A percentile compares a stretch with the other conserved stretches of the same genome.
phyloP scores from a whole-genome alignment of 371 early-diverging fungal genomes.

The Coemansia sp. region DNA sequence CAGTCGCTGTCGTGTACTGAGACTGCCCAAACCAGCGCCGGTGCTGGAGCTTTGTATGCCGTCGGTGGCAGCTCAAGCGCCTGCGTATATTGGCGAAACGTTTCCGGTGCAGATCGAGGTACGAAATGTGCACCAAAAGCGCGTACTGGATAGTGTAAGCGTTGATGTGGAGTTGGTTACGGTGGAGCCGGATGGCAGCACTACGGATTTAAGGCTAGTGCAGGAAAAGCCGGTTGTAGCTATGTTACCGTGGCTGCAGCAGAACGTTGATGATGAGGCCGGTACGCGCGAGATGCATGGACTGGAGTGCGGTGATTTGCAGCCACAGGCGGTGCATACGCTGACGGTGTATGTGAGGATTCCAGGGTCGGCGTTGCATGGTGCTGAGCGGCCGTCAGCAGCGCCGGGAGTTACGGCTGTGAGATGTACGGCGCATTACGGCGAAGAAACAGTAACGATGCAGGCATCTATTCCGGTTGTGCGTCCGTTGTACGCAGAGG shows the following conservation, averaged over 20 bases:
- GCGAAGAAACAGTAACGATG: background rate
- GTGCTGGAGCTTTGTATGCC: constrained; percentile 11
- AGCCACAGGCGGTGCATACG: constrained; percentile 6
- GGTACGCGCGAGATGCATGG: background rate
- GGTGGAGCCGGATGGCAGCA: background rate
- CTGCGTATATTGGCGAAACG: constrained; percentile 34
- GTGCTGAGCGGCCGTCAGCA: constrained; percentile 8
- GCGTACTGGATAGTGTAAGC: background rate
- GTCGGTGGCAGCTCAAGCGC: constrained; percentile 13
- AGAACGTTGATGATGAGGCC: background rate
- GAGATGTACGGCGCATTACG: constrained; percentile 2
- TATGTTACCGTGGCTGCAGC: background rate
- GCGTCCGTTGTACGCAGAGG: constrained; percentile 23
- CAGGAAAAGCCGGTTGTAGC: background rate
- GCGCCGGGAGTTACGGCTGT: background rate
- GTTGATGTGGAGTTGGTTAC: constrained; percentile 13
- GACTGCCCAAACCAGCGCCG: constrained; percentile 6
- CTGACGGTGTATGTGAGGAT: constrained; percentile 26
- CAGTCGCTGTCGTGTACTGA: constrained; percentile 35
- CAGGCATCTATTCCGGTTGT: constrained; percentile 22
- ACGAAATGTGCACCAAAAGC: constrained; percentile 14
- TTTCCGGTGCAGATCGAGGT: constrained; percentile 29
- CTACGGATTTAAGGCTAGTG: background rate
- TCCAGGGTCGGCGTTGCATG: constrained; percentile 8
- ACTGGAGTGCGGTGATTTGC: background rate